Evolutionary conservation across 257 asterid species (phyloP).

Genomic region (Nicotiana tomentosiformis): DNA sequence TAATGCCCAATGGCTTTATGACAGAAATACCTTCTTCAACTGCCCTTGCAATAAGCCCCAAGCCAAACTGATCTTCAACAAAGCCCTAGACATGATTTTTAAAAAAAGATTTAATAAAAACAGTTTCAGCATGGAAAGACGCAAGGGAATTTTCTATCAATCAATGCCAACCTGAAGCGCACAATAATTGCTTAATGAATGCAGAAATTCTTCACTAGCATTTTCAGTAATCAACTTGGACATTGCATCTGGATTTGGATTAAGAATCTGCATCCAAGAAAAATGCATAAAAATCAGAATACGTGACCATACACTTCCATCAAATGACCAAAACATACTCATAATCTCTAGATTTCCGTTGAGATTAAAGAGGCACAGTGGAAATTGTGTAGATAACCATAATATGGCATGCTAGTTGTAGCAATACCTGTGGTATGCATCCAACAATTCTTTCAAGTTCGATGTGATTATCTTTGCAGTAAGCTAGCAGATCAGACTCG

Average conservation of each 20-base stretch:
- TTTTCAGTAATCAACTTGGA: slow-evolving; percentile 90
- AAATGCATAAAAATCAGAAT: background rate
- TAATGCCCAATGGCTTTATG: slow-evolving; percentile 89
- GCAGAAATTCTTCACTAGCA: slow-evolving; percentile 95
- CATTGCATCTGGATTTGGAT: slow-evolving; percentile 99
- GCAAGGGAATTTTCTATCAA: background rate
- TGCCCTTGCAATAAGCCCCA: slow-evolving; percentile 97
- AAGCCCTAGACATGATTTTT: slow-evolving; percentile 56
- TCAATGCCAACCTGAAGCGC: slow-evolving; percentile 73
- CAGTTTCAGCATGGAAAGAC: background rate
- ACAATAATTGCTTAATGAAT: slow-evolving; percentile 85
- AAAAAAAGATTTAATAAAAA: background rate
- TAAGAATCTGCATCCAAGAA: slow-evolving; percentile 63
- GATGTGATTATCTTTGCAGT: slow-evolving; percentile 78
- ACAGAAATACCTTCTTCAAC: slow-evolving; percentile 99
- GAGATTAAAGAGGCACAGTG: background rate
- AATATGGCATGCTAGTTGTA: slow-evolving; percentile 4
- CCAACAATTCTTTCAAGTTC: slow-evolving; percentile 97
- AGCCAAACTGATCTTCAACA: slow-evolving; percentile 98
- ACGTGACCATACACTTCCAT: background rate
- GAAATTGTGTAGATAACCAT: background rate
- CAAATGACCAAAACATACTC: background rate
- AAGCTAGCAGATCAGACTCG: slow-evolving; percentile 91
- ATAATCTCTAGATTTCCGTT: background rate
- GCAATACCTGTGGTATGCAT: slow-evolving; percentile 95